Evolutionary conservation across 192 early-diverging fungal genomes (phyloP).

Genomic region (Mortierella alpina): DNA sequence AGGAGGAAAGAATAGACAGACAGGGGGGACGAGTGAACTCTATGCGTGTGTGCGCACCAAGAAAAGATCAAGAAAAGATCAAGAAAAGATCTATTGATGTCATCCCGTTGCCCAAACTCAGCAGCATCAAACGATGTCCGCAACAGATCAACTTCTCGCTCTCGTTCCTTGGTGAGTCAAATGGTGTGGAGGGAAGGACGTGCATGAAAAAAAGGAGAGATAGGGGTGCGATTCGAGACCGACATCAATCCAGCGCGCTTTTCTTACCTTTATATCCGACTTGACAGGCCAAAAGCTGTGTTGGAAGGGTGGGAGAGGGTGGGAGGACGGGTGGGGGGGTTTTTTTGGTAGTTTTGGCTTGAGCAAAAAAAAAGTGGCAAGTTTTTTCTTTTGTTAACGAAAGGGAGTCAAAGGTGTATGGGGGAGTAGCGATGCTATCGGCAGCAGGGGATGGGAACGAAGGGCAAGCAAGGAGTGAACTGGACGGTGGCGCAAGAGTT

Average conservation of each 20-base stretch:
- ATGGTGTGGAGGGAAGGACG: background rate
- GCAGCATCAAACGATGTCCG: too few relatives aligned
- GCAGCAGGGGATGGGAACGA: constrained; percentile 56
- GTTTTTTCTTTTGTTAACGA: constrained; percentile 6
- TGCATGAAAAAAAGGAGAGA: background rate
- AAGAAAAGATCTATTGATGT: too few relatives aligned
- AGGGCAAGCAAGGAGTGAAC: constrained; percentile 51
- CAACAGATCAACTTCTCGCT: too few relatives aligned
- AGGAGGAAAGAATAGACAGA: background rate
- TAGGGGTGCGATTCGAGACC: background rate
- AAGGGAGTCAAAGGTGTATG: constrained; percentile 21
- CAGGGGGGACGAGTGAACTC: background rate
- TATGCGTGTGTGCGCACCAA: too few relatives aligned
- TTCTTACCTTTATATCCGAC: constrained; percentile 50
- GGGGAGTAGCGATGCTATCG: constrained; percentile 53
- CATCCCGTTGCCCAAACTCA: too few relatives aligned
- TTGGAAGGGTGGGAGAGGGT: background rate
- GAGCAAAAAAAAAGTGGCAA: constrained; percentile 5
- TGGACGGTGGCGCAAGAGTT: constrained; percentile 51
- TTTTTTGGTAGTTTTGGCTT: constrained; percentile 24
- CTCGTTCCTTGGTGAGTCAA: background rate
- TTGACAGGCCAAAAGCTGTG: constrained; percentile 53
- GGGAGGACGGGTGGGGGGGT: background rate
- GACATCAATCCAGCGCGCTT: background rate
- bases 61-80: too few relatives aligned